phyloP scores from a whole-genome alignment of 1,139 yeast genomes.

The Zygosaccharomyces pseudobailii region DNA sequence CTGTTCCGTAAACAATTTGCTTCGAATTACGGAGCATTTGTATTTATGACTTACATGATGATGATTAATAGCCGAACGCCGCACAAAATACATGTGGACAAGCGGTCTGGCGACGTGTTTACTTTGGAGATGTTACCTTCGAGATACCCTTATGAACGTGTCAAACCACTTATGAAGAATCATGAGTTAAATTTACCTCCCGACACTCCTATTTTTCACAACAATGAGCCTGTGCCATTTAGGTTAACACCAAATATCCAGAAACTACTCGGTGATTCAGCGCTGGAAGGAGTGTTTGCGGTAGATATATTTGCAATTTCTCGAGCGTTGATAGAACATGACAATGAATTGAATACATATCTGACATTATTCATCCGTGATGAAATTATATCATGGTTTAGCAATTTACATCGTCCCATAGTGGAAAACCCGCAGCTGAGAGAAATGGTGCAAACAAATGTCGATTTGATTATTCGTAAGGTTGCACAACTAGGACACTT shows the following conservation, averaged over 20 bases:
- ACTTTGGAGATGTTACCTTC: constrained; percentile 95
- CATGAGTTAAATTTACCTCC: constrained; percentile 51
- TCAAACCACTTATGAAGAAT: constrained; percentile 44
- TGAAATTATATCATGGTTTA: constrained; percentile 90
- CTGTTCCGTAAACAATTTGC: constrained; percentile 92
- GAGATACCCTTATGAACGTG: constrained; percentile 40
- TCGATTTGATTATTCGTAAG: constrained; percentile 72
- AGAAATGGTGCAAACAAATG: constrained; percentile 85
- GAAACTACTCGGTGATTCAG: constrained; percentile 86
- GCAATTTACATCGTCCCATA: constrained; percentile 64
- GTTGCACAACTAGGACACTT: constrained; percentile 71
- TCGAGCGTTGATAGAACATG: constrained; percentile 84
- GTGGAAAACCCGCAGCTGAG: constrained; percentile 68
- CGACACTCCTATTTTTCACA: constrained; percentile 85
- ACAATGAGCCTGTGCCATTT: constrained; percentile 95
- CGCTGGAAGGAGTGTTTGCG: constrained; percentile 85
- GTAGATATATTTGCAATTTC: constrained; percentile 84
- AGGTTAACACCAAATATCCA: constrained; percentile 95
- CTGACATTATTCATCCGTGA: constrained; percentile 90
- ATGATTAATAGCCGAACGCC: constrained; percentile 93
- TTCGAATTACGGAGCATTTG: constrained; percentile 92
- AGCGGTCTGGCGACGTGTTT: constrained; percentile 83
- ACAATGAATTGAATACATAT: constrained; percentile 81
- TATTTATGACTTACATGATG: constrained; percentile 92
- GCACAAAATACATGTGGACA: constrained; percentile 80